These are phyloP conservation scores for Termitomyces sp. DNA, from an alignment of 768 basidiomycete species.

Conservation along the genomic window DNA sequence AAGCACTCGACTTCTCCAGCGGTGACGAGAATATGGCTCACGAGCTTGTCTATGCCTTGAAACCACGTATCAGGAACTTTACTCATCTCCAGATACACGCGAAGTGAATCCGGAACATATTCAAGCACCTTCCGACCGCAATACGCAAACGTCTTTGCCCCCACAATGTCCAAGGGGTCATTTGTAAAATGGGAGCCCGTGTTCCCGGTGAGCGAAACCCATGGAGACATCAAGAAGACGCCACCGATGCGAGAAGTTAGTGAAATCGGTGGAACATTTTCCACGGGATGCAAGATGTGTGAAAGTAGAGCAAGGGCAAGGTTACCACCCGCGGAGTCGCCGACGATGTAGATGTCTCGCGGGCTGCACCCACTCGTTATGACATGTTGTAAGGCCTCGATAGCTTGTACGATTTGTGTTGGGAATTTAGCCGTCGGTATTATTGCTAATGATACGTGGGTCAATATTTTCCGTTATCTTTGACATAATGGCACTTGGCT, in stretches of 20 bases:
- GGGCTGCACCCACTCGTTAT: constrained; percentile 18
- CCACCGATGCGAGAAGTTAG: constrained; percentile 16
- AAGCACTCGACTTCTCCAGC: constrained; percentile 25
- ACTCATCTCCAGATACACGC: constrained; percentile 23
- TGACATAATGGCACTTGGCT: neutral
- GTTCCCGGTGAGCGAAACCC: constrained; percentile 15
- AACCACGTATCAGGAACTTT: constrained; percentile 26
- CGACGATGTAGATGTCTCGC: constrained; percentile 19
- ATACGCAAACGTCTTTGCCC: neutral
- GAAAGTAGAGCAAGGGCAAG: constrained; percentile 22
- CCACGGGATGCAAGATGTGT: constrained; percentile 23
- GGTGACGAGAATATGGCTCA: constrained; percentile 26
- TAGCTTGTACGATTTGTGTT: constrained; percentile 19
- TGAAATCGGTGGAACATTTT: constrained; percentile 9
- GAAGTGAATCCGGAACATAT: constrained; percentile 11
- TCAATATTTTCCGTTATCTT: neutral
- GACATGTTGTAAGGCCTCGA: constrained; percentile 20
- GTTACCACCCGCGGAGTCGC: constrained; percentile 28
- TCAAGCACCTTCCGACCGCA: constrained; percentile 9
- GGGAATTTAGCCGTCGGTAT: constrained; percentile 22
- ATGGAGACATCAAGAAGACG: constrained; percentile 27
- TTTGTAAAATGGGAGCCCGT: constrained; percentile 9
- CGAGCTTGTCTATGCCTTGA: constrained; percentile 22
- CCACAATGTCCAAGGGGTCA: constrained; percentile 13
- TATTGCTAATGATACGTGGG: constrained; percentile 11